Conservation (phyloP, 2,329 filamentous ascomycete species). For the Huntiella abstrusa region DNA sequence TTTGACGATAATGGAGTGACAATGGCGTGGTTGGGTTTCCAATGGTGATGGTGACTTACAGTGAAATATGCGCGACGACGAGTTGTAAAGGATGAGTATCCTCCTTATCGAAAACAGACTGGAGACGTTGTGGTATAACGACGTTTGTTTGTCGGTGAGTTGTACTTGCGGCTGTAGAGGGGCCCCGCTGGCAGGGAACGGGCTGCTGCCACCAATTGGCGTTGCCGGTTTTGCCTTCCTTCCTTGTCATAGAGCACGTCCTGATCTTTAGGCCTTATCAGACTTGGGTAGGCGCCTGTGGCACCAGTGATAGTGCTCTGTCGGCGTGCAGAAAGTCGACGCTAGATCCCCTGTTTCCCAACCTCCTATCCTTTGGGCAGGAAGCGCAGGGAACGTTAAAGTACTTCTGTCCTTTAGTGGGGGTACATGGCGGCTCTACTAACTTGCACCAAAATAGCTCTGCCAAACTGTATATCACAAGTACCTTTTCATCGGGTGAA, state of each 20-base stretch:
- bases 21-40: background rate
- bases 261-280: background rate
- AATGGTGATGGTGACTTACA: slow-evolving; percentile 4
- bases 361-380: slow-evolving; percentile 5
- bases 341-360: slow-evolving; percentile 9
- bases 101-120: slow-evolving; percentile 10
- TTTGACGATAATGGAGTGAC: background rate
- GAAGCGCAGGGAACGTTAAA: slow-evolving; percentile 6
- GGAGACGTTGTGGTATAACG: slow-evolving; percentile 8
- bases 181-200: slow-evolving; percentile 1
- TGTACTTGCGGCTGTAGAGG: slow-evolving; percentile 3
- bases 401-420: slow-evolving; percentile 1
- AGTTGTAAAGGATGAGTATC: slow-evolving; percentile 10
- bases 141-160: slow-evolving; percentile 12
- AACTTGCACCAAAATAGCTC: background rate
- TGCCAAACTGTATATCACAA: slow-evolving; percentile 2
- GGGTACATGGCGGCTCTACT: background rate
- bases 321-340: background rate
- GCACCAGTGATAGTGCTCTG: slow-evolving; percentile 3
- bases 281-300: background rate
- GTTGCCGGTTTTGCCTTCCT: background rate
- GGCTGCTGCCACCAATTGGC: background rate
- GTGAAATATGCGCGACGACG: slow-evolving; percentile 9
- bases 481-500: background rate
- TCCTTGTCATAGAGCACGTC: background rate